phyloP scores from a whole-genome alignment of 1,139 yeast species.

The Fermentozyma sake region DNA sequence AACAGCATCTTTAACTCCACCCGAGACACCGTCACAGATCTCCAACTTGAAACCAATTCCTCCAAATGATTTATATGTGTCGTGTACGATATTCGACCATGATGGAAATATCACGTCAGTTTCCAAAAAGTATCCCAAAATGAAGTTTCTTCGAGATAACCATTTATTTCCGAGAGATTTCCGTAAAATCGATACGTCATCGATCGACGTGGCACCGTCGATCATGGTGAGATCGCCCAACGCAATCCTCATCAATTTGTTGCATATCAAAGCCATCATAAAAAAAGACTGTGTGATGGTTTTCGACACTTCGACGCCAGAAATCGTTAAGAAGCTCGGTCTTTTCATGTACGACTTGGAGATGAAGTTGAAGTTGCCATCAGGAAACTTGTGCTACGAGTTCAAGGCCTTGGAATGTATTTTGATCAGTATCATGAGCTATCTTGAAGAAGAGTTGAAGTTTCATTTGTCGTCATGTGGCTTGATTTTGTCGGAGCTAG shows the following conservation, averaged over 20 bases:
- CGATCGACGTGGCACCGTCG: constrained; percentile 86
- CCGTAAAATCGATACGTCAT: constrained; percentile 82
- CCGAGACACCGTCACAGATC: neutral
- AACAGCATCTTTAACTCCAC: neutral
- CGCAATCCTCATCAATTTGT: constrained; percentile 72
- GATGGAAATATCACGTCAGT: constrained; percentile 72
- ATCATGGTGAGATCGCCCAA: constrained; percentile 68
- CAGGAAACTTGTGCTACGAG: constrained; percentile 53
- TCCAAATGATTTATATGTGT: constrained; percentile 54
- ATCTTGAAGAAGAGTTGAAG: constrained; percentile 80
- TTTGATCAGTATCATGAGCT: constrained; percentile 76
- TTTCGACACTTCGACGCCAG: constrained; percentile 66
- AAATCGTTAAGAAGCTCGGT: constrained; percentile 59
- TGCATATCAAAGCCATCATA: constrained; percentile 84
- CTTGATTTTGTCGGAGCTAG: constrained; percentile 75
- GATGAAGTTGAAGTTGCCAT: constrained; percentile 57
- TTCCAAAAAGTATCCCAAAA: constrained; percentile 72
- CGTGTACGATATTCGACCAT: constrained; percentile 70
- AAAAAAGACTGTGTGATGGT: constrained; percentile 77
- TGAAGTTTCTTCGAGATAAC: constrained; percentile 69
- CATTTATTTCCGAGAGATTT: constrained; percentile 79
- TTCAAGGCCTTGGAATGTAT: constrained; percentile 88
- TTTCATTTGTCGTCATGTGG: constrained; percentile 70
- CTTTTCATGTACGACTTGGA: constrained; percentile 85
- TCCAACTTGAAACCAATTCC: constrained; percentile 45